Evolutionary conservation across 345 rosid species (phyloP).

Genomic region (Melaleuca quinquenervia): DNA sequence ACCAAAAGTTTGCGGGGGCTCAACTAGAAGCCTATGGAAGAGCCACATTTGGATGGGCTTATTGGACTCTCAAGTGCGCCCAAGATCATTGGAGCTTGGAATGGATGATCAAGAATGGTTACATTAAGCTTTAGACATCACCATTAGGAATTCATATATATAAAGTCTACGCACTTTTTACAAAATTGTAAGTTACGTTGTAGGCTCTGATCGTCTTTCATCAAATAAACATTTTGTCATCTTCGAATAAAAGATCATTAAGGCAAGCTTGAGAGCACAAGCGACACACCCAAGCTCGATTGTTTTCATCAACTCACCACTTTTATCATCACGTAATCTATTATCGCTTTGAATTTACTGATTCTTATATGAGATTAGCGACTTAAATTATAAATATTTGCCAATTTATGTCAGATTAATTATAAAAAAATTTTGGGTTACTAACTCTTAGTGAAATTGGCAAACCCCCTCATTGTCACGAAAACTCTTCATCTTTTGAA

Average conservation of each 20-base stretch:
- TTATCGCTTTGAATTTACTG: background rate
- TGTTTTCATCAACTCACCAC: background rate
- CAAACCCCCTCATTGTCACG: too few relatives aligned
- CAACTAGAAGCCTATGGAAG: slow-evolving; percentile 30
- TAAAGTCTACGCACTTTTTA: background rate
- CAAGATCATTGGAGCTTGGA: slow-evolving; percentile 37
- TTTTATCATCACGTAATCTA: background rate
- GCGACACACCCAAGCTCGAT: background rate
- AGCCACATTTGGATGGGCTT: slow-evolving; percentile 60
- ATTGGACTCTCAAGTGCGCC: slow-evolving; percentile 44
- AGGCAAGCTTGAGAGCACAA: background rate
- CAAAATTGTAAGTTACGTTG: background rate
- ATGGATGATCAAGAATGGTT: slow-evolving; percentile 52
- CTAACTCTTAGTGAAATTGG: background rate
- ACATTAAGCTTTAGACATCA: background rate
- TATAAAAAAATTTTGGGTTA: background rate
- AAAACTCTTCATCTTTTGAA: too few relatives aligned
- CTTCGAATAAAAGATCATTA: background rate
- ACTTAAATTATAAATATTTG: background rate
- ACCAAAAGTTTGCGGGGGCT: slow-evolving; percentile 30
- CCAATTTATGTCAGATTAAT: background rate
- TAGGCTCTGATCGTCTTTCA: background rate
- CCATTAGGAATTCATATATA: background rate
- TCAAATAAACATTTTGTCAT: background rate
- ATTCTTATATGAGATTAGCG: background rate